Percentiles rank a stretch among this genome's conserved stretches.
phyloP scores from a whole-genome alignment of 768 basidiomycete species.

The Cyclocybe aegerita region DNA sequence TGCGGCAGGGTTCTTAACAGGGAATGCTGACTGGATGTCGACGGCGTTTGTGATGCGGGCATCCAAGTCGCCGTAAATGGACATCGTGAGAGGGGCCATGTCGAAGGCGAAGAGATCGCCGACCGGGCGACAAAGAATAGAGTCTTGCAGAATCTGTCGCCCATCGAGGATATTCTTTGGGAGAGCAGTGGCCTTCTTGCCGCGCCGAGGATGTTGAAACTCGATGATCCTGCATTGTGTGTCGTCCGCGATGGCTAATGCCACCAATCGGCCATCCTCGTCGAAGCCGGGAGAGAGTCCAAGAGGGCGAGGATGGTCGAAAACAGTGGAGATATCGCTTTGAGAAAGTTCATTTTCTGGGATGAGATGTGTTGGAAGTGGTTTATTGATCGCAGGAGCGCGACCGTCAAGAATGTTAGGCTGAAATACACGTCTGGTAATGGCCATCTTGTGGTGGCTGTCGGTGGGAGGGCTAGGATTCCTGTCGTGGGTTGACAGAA shows the following conservation, averaged over 20 bases:
- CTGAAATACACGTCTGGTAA: background rate
- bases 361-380: constrained; percentile 21
- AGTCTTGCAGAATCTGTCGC: constrained; percentile 34
- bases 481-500: constrained; percentile 2
- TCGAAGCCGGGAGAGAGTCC: constrained; percentile 55
- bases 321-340: constrained; percentile 23
- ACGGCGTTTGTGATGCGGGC: constrained; percentile 49
- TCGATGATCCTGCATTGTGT: constrained; percentile 34
- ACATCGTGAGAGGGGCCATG: constrained; percentile 47
- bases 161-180: constrained; percentile 16
- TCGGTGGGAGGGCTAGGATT: background rate
- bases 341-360: constrained; percentile 23
- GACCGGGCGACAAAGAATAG: constrained; percentile 42
- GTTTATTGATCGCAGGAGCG: constrained; percentile 16
- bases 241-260: constrained; percentile 45
- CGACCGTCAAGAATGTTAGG: constrained; percentile 31
- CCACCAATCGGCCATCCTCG: constrained; percentile 37
- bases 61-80: constrained; percentile 40
- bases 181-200: constrained; percentile 13
- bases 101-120: constrained; percentile 55
- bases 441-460: background rate
- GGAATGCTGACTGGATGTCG: constrained; percentile 56
- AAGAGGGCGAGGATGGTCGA: constrained; percentile 37
- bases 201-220: constrained; percentile 21
- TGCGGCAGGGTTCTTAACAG: constrained; percentile 15